Evolutionary conservation across 495 filamentous ascomycete genomes (phyloP).

Genomic region (Staphylotrichum longicolle): DNA sequence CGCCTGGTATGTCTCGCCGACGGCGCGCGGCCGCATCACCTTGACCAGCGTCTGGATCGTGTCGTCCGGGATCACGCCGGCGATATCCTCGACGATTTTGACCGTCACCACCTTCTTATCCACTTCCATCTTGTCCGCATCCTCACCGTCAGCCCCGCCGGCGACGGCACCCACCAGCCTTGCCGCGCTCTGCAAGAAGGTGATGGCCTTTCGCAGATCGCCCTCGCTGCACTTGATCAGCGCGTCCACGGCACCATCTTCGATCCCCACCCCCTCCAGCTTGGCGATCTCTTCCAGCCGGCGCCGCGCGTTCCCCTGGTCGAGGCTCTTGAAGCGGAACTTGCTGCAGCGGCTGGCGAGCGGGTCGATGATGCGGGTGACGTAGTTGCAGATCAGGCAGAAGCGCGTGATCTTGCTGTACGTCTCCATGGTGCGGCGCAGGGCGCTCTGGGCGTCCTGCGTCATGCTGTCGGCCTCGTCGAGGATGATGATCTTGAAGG

Average conservation of each 20-base stretch:
- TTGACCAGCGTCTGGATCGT: slow-evolving; percentile 67
- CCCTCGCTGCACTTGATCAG: slow-evolving; percentile 87
- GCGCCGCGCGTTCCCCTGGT: slow-evolving; percentile 72
- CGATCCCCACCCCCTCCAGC: slow-evolving; percentile 69
- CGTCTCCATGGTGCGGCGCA: slow-evolving; percentile 95
- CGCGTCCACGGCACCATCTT: slow-evolving; percentile 75
- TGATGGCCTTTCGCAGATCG: slow-evolving; percentile 93
- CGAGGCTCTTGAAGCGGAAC: slow-evolving; percentile 95
- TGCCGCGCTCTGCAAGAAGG: slow-evolving; percentile 89
- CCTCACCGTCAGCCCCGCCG: slow-evolving; percentile 39
- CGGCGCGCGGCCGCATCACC: slow-evolving; percentile 73
- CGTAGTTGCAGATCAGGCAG: slow-evolving; percentile 97
- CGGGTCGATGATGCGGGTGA: slow-evolving; percentile 96
- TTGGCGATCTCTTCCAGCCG: slow-evolving; percentile 77
- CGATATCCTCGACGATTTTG: slow-evolving; percentile 86
- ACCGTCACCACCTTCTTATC: slow-evolving; percentile 66
- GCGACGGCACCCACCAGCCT: slow-evolving; percentile 64
- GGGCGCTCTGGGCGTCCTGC: slow-evolving; percentile 91
- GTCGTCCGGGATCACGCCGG: slow-evolving; percentile 79
- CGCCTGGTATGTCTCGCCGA: slow-evolving; percentile 63
- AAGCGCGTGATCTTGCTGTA: slow-evolving; percentile 96
- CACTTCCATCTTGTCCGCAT: slow-evolving; percentile 55
- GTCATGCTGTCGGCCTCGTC: slow-evolving; percentile 99
- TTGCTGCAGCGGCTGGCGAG: slow-evolving; percentile 90
- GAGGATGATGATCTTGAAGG: slow-evolving; percentile 97